Evolutionary conservation across 2,329 filamentous ascomycete genomes (phyloP).

Genomic region (Chrysoporthe puriensis): DNA sequence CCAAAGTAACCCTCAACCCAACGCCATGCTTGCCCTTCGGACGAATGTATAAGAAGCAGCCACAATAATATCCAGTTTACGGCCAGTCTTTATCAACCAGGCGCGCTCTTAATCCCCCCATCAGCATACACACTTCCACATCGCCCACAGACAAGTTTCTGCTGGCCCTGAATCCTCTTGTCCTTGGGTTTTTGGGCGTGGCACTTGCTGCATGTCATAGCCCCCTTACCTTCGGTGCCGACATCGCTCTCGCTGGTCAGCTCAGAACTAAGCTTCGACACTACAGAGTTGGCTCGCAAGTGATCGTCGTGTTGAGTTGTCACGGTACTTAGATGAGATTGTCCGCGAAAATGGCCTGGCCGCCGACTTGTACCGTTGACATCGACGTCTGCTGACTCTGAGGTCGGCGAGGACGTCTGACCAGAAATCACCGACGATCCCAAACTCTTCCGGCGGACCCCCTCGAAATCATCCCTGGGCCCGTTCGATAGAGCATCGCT

Average conservation of each 20-base stretch:
- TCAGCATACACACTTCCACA: conserved; percentile 46
- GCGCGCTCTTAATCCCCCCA: conserved; percentile 11
- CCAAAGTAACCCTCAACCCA: conserved; percentile 2
- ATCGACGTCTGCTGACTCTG: conserved; percentile 28
- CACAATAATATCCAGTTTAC: not conserved
- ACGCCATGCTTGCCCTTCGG: conserved; percentile 14
- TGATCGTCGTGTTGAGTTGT: conserved; percentile 28
- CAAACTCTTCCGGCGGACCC: conserved; percentile 18
- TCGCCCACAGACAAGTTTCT: conserved; percentile 63
- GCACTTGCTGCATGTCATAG: conserved; percentile 61
- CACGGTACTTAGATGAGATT: conserved; percentile 25
- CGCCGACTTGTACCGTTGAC: conserved; percentile 21
- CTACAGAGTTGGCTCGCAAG: conserved; percentile 46
- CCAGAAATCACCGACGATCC: conserved; percentile 21
- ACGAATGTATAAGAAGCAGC: conserved; percentile 1
- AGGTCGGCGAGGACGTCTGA: conserved; percentile 19
- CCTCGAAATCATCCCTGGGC: conserved; percentile 2
- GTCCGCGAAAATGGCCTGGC: conserved; percentile 22
- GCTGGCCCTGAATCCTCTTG: conserved; percentile 55
- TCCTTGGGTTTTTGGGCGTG: conserved; percentile 62
- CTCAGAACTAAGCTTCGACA: conserved; percentile 63
- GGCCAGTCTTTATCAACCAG: not conserved
- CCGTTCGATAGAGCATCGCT: conserved; percentile 19
- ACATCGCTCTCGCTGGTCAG: conserved; percentile 44
- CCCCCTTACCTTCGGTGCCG: conserved; percentile 47